Conservation (phyloP, 1,284 basidiomycete species). For the Fomitopsis schrenkii region DNA sequence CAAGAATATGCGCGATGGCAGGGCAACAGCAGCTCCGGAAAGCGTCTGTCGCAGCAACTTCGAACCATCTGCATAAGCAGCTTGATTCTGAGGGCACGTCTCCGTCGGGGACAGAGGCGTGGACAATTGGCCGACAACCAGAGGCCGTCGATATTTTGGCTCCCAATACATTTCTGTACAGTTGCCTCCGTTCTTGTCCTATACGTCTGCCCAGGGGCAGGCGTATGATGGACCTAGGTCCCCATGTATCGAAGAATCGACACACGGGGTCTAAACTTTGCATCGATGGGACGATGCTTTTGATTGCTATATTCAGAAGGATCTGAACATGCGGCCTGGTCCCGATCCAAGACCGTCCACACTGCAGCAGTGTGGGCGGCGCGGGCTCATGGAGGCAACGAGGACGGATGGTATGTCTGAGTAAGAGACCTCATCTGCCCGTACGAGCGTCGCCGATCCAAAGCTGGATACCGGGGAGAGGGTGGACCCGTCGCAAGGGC, state of each 20-base stretch:
- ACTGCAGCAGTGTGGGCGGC: background rate
- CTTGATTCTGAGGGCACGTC: too few species aligned
- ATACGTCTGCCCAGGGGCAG: background rate
- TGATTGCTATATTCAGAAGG: background rate
- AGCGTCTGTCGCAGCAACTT: too few species aligned
- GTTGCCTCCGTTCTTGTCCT: background rate
- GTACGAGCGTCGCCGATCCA: background rate
- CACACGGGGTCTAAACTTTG: background rate
- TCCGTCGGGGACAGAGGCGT: too few species aligned
- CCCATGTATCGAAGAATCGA: background rate
- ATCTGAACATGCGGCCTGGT: background rate
- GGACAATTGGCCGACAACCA: too few species aligned
- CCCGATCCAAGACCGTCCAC: too few species aligned
- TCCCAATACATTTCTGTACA: background rate
- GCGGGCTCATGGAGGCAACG: background rate
- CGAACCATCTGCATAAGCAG: too few species aligned
- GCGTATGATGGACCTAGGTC: background rate
- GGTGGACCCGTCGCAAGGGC: background rate
- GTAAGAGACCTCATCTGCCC: background rate
- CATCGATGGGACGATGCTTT: background rate
- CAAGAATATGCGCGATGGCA: too few species aligned
- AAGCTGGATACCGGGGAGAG: background rate
- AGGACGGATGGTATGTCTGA: background rate
- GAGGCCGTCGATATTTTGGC: too few species aligned
- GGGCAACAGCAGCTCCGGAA: too few species aligned